Evolutionary conservation across 1,284 basidiomycete species (phyloP), one percentile per base, ranked within the genome.

Genomic region (Macrocybe sp.): DNA sequence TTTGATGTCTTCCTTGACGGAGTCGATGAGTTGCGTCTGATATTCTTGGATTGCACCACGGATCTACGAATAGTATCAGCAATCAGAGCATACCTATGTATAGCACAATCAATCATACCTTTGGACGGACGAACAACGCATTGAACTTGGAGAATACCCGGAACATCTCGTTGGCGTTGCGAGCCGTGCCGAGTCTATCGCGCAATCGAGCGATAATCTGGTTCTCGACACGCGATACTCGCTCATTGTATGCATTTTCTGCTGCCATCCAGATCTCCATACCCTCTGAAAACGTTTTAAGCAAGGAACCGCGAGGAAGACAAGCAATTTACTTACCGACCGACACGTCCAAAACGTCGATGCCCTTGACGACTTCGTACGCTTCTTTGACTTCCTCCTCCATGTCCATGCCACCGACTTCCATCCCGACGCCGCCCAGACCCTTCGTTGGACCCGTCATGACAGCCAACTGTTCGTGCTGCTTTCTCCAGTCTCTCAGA

Each of bases 111-210:
- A 10, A n/a, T 45, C 74, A 41, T 45, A 92, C 92, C 82, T 98
- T 98, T n/a, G 95, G 96, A 51, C 97, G 79, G 32, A 99, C 95
- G 63, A 99, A 98, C 32, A 99, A 73, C 1, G 92, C 91, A 67
- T 99, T 98, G 75, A 98, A 99, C 68, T 97, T 97, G 4, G 92
- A 96, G 67, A 99, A 96, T 41, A 98, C 96, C 46, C 95, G 81
- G 69, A 99, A 98, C 95, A 98, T 99, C 72, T 98, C 96, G 62
- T 97, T 96, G 2, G 97, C 96, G 61, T 97, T 98, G 44, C 92
- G 78, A 28, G 96, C 95, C 7, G 92, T 96, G n/a, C 92, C 97
- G 14, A 99, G 78, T 50, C 92, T 77, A 65, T 97, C 94, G 33
- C 95, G 79, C 45, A 99, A 69, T 22, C 92, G 78, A 5, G 95